Evolutionary conservation across 108 stramenopile species (phyloP), one percentile per base, ranked within the genome.

Genomic region (Cyclostephanos invisitatus): DNA sequence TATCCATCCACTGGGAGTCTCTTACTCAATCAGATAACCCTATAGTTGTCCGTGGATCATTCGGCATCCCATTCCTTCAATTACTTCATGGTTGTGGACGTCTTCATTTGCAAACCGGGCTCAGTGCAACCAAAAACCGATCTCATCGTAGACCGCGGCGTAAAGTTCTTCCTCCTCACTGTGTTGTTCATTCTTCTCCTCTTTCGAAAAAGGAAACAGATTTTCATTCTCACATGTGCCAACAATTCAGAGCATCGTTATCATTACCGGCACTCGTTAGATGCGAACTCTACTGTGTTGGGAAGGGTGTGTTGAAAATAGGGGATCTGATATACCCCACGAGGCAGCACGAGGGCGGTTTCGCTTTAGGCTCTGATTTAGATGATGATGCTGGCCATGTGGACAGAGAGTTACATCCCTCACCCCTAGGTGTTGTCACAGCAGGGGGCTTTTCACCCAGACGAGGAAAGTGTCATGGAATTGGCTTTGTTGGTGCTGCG

Each of bases 231-330:
- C 44, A 62, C 8, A 36, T 67, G 21, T 84, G 85, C 44, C 64
- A 74, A 48, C 66, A 68, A 21, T 54, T 94, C 53, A 53, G 67
- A 20, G 25, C 67, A 5, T 87, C 87, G 7, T 75, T 94, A 48
- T 87, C 90, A 7, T 60, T 94, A 15, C 93, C 93, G 2, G 93
- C 91, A 21, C 61, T 90, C 35, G 63, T 94, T 15, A 64, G 83
- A 5, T 82, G 78, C 77, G 88, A 89, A 35, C 48, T 94, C 44
- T 72, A 71, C 28, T 74, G 85, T 17, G 62, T 83, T 15, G 89
- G 81, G 28, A 75, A 81, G 57, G 90, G 89, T 18, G 81, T 80
- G 38, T 55, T 87, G 11, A 42, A 67, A 14, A 51, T 78, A 11
- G 86, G 84, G 48, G 84, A 76, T 61, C 53, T 81, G 42, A 54